phyloP scores from a whole-genome alignment of 108 stramenopile genomes.

The Mayamaea pseudoterrestris region DNA sequence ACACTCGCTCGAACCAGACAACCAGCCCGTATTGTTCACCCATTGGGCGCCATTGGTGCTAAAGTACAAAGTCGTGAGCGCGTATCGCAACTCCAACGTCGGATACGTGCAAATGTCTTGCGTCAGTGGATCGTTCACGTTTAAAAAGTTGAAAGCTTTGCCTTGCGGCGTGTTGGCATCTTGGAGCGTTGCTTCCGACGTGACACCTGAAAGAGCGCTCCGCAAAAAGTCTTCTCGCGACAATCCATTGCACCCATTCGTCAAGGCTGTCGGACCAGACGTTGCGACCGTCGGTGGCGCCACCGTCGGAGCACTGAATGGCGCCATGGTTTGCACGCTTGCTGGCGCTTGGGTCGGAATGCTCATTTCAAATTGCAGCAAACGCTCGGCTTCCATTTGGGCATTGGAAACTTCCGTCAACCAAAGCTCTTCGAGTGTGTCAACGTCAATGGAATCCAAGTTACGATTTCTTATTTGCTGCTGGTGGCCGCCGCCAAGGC shows the following conservation, averaged over 20 bases:
- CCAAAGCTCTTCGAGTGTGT: no score
- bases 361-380: background rate
- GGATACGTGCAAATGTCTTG: conserved; percentile 27
- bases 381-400: background rate
- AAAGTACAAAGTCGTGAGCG: conserved; percentile 27
- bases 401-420: background rate
- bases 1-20: conserved; percentile 20
- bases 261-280: background rate
- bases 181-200: background rate
- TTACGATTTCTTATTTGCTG: no score
- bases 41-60: conserved; percentile 29
- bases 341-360: background rate
- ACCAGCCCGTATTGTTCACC: conserved; percentile 25
- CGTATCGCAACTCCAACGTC: conserved; percentile 32
- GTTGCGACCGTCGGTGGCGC: background rate
- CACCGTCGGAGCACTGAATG: background rate
- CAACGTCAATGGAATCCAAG: no score
- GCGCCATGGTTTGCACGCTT: background rate
- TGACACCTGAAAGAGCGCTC: background rate
- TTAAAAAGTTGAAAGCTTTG: conserved; percentile 24
- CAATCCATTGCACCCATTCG: background rate
- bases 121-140: conserved; percentile 16
- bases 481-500: no score
- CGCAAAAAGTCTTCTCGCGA: conserved; percentile 1
- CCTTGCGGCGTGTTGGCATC: conserved; percentile 36